Conservation (phyloP, 1,284 basidiomycete genomes). For the Trichosporon sp. region DNA sequence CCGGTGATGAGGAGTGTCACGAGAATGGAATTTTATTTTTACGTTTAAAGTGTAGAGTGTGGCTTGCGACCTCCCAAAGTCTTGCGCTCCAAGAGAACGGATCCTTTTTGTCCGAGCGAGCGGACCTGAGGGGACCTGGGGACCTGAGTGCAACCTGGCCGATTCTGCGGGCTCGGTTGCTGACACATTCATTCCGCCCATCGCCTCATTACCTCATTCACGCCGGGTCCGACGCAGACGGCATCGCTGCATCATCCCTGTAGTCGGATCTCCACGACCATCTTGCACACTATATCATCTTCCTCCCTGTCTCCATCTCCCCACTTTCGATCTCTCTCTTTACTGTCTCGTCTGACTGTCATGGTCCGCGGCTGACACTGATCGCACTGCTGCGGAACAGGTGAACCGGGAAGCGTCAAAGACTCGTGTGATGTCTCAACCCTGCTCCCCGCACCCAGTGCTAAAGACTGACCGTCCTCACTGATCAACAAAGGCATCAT, state of each 20-base stretch:
- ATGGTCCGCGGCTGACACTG: too few species aligned
- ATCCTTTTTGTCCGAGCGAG: slow-evolving; percentile 8
- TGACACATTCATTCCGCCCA: slow-evolving; percentile 5
- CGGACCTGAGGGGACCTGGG: background rate
- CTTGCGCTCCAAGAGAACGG: slow-evolving; percentile 2
- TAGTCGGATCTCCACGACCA: background rate
- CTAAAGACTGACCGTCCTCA: too few species aligned
- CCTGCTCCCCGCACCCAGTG: too few species aligned
- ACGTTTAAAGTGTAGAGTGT: slow-evolving; percentile 20
- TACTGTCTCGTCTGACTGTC: background rate
- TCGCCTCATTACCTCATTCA: slow-evolving; percentile 5
- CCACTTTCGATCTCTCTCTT: background rate
- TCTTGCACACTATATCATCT: background rate
- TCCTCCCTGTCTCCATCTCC: background rate
- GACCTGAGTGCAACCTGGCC: background rate
- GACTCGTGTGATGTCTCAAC: too few species aligned
- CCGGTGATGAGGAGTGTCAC: background rate
- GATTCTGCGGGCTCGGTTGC: background rate
- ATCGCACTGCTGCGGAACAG: too few species aligned
- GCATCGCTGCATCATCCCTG: background rate
- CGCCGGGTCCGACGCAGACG: background rate
- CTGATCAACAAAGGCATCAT: too few species aligned
- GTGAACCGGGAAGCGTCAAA: too few species aligned
- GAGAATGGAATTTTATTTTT: background rate
- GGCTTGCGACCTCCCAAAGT: slow-evolving; percentile 10